Evolutionary conservation across 2,329 filamentous ascomycete species (phyloP).

Genomic region (Diaporthe amygdali): DNA sequence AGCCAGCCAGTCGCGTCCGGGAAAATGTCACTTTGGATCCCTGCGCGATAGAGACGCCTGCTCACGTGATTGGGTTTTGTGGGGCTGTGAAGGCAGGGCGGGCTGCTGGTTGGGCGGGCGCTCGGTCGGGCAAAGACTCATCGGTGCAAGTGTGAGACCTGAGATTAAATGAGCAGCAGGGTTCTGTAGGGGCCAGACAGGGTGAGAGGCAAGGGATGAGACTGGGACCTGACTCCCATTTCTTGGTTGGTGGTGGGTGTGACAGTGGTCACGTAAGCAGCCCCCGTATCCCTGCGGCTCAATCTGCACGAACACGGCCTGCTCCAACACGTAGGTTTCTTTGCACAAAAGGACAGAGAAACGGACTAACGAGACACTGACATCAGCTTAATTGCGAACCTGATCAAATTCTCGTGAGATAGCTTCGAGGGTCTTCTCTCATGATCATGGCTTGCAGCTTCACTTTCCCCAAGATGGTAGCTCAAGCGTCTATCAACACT

Average conservation of each 20-base stretch:
- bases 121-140: slow-evolving; percentile 22
- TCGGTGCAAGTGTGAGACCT: slow-evolving; percentile 21
- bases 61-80: slow-evolving; percentile 3
- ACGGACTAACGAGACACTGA: too few relatives aligned
- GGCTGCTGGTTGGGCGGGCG: slow-evolving; percentile 9
- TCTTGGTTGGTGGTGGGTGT: too few relatives aligned
- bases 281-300: too few relatives aligned
- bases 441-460: background rate
- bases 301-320: too few relatives aligned
- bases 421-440: background rate
- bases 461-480: background rate
- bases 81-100: background rate
- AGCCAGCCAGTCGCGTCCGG: slow-evolving; percentile 23
- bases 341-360: too few relatives aligned
- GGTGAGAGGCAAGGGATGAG: slow-evolving; percentile 12
- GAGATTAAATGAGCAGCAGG: slow-evolving; percentile 19
- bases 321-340: too few relatives aligned
- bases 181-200: background rate
- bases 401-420: too few relatives aligned
- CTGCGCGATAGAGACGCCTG: slow-evolving; percentile 13
- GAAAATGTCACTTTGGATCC: background rate
- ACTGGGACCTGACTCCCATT: background rate
- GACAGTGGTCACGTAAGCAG: too few relatives aligned
- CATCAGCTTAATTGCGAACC: too few relatives aligned
- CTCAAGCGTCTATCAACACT: background rate